Conservation (phyloP, 495 filamentous ascomycete genomes). For the Aspergillus steynii region DNA sequence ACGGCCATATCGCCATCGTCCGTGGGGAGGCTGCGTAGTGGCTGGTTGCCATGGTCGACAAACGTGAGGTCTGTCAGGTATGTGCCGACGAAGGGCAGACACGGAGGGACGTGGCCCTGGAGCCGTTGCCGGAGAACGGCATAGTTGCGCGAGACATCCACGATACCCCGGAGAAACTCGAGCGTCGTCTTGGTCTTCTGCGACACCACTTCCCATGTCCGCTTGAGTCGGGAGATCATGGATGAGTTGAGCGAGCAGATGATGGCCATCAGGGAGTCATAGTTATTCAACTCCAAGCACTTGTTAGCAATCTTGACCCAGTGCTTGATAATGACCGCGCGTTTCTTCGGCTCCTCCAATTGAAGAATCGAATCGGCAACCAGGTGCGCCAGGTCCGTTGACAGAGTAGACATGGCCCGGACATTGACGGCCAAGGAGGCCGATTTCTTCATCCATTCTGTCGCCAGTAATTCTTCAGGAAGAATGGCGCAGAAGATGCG, state of each 20-base stretch:
- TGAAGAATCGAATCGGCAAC: conserved; percentile 95
- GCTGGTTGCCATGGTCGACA: conserved; percentile 90
- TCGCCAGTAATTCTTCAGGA: conserved; percentile 90
- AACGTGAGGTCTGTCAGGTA: conserved; percentile 81
- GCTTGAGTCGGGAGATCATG: conserved; percentile 85
- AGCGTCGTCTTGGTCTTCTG: conserved; percentile 80
- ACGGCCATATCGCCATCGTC: conserved; percentile 67
- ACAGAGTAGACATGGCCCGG: conserved; percentile 88
- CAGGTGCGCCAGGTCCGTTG: conserved; percentile 86
- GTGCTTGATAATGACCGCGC: conserved; percentile 89
- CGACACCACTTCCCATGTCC: conserved; percentile 91
- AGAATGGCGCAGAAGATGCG: conserved; percentile 89
- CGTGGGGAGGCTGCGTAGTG: conserved; percentile 48
- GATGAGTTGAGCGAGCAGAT: conserved; percentile 91
- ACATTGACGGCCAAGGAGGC: conserved; percentile 85
- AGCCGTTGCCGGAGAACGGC: conserved; percentile 85
- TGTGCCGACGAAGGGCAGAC: conserved; percentile 94
- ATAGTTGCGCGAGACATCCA: conserved; percentile 89
- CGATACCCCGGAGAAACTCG: conserved; percentile 73
- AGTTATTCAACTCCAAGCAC: conserved; percentile 89
- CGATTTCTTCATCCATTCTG: conserved; percentile 87
- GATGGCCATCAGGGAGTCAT: conserved; percentile 95
- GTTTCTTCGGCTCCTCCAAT: conserved; percentile 84
- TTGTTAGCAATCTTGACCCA: conserved; percentile 96
- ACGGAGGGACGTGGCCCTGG: conserved; percentile 86